phyloP scores from a whole-genome alignment of 768 basidiomycete species.

The Auriculariales sp. region DNA sequence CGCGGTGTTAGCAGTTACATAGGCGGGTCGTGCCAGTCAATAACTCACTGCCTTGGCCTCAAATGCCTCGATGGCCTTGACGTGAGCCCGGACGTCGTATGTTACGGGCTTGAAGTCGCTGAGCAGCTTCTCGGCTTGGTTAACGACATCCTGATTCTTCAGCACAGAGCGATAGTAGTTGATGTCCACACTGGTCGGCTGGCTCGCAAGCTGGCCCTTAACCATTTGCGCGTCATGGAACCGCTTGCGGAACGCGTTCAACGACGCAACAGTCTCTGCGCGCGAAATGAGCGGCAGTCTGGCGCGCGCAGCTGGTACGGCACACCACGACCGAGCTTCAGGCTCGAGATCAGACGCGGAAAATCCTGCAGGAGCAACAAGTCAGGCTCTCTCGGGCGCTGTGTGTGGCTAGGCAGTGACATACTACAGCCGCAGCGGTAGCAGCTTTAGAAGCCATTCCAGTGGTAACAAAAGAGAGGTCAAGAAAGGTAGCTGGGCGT shows the following conservation, averaged over 20 bases:
- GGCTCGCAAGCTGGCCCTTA: slow-evolving; percentile 41
- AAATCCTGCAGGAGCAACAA: background rate
- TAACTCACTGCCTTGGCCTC: slow-evolving; percentile 96
- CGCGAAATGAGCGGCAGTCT: background rate
- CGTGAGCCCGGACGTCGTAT: slow-evolving; percentile 77
- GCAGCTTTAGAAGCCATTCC: slow-evolving; percentile 4
- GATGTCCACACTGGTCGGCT: slow-evolving; percentile 78
- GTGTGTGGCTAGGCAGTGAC: background rate
- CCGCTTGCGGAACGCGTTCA: slow-evolving; percentile 95
- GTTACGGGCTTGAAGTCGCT: slow-evolving; percentile 86
- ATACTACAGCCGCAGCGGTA: slow-evolving; percentile 1
- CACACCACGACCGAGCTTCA: slow-evolving; percentile 1
- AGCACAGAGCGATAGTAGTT: slow-evolving; percentile 80
- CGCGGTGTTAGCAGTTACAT: slow-evolving; percentile 4
- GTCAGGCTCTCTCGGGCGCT: background rate
- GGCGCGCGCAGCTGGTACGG: background rate
- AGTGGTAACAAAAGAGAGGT: too few relatives aligned
- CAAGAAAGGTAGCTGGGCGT: too few relatives aligned
- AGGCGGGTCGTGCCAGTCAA: too few relatives aligned
- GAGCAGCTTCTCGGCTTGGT: slow-evolving; percentile 83
- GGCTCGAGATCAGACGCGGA: background rate
- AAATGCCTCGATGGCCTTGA: slow-evolving; percentile 94
- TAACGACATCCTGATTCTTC: slow-evolving; percentile 85
- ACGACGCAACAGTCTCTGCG: slow-evolving; percentile 74
- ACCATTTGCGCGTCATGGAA: slow-evolving; percentile 77